A percentile compares a stretch with the other conserved stretches of the same genome.
phyloP scores from a whole-genome alignment of 2,329 filamentous ascomycete genomes.

The Pestalotiopsis sp. region DNA sequence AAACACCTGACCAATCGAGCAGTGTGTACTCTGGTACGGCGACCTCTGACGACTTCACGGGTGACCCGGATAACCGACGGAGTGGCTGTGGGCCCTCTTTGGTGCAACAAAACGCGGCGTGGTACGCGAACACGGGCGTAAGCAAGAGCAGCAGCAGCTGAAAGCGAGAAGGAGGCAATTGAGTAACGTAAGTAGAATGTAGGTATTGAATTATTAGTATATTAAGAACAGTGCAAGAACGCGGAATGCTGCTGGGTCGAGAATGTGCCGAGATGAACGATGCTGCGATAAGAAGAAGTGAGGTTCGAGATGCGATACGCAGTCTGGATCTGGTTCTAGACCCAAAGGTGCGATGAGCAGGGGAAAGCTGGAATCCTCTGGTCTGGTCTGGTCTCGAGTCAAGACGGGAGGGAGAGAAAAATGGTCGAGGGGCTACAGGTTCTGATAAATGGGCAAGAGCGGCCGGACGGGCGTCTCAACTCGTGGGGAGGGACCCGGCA shows the following conservation, averaged over 20 bases:
- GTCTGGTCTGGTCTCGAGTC: background rate
- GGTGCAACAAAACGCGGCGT: background rate
- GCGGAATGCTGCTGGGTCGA: background rate
- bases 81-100: background rate
- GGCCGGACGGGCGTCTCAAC: background rate
- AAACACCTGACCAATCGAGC: background rate
- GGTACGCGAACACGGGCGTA: background rate
- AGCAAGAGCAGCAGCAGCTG: background rate
- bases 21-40: background rate
- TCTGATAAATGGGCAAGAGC: background rate
- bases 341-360: background rate
- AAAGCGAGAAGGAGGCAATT: background rate
- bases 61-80: background rate
- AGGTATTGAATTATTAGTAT: constrained; percentile 3
- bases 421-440: background rate
- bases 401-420: background rate
- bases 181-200: background rate
- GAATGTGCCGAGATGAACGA: background rate
- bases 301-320: background rate
- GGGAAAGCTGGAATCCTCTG: background rate
- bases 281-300: background rate
- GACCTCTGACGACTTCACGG: background rate
- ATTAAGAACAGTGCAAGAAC: background rate
- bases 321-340: background rate
- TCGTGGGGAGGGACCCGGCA: background rate